Conservation (phyloP, 176 grass and related monocot genomes). For the Carex pumila region DNA sequence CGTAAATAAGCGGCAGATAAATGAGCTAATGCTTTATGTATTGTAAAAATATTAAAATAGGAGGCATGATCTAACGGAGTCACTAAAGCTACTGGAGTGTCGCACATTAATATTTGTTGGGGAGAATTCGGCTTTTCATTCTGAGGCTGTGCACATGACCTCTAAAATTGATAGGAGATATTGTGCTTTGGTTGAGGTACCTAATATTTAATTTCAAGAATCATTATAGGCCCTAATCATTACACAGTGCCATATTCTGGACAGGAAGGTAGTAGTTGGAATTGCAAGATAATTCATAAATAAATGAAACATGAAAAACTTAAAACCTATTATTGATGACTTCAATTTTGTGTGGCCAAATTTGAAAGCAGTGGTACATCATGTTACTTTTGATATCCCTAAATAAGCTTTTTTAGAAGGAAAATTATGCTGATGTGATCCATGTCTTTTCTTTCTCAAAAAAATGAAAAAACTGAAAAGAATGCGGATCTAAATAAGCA, state of each 20-base stretch:
- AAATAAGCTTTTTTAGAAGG: background rate
- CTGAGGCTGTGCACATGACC: slow-evolving; percentile 76
- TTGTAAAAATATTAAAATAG: slow-evolving; percentile 37
- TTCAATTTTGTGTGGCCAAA: background rate
- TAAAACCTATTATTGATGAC: background rate
- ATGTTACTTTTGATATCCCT: background rate
- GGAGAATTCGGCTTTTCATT: slow-evolving; percentile 73
- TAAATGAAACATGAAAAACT: background rate
- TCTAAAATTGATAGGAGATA: slow-evolving; percentile 85
- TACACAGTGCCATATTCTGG: background rate
- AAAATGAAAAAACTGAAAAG: background rate
- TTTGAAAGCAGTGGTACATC: background rate
- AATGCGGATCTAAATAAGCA: too few relatives aligned
- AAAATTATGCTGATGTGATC: background rate
- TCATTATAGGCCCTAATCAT: background rate
- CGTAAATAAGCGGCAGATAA: background rate
- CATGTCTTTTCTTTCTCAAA: slow-evolving; percentile 1
- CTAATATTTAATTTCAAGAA: slow-evolving; percentile 1
- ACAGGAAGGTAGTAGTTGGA: background rate
- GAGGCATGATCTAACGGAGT: slow-evolving; percentile 84
- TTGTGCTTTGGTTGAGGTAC: slow-evolving; percentile 91
- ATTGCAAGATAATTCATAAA: background rate
- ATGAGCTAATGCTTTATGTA: background rate
- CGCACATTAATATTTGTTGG: slow-evolving; percentile 88
- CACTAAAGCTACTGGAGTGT: slow-evolving; percentile 73